A percentile compares a stretch with the other conserved stretches of the same genome.
Conservation (phyloP, 2,329 filamentous ascomycete genomes). For the Fusarium virguliforme region DNA sequence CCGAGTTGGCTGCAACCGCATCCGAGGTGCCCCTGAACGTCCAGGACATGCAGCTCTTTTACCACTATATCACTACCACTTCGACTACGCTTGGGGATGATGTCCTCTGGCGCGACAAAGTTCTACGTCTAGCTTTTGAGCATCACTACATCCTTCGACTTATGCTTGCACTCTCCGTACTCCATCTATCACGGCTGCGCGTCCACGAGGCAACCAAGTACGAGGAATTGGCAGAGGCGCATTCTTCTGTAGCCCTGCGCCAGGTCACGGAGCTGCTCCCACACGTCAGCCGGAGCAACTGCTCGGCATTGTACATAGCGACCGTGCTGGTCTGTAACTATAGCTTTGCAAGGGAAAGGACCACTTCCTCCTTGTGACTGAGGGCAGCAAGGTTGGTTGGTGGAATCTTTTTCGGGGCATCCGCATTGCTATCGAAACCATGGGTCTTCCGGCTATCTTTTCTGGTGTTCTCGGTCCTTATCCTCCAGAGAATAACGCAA, state of each 20-base stretch:
- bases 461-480: neutral
- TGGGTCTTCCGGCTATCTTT: constrained; percentile 6
- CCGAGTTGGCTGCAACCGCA: neutral
- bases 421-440: neutral
- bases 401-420: constrained; percentile 2
- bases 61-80: constrained; percentile 7
- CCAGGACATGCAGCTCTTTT: neutral
- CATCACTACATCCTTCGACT: neutral
- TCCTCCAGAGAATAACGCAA: neutral
- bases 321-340: constrained; percentile 7
- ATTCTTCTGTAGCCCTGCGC: neutral
- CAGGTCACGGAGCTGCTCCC: neutral
- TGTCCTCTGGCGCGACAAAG: constrained; percentile 2
- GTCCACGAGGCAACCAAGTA: neutral
- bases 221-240: constrained; percentile 1
- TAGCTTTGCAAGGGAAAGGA: neutral
- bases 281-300: neutral
- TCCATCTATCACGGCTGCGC: neutral
- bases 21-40: neutral
- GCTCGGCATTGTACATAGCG: neutral
- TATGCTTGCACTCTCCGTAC: constrained; percentile 3
- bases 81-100: neutral
- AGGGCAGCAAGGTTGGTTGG: neutral
- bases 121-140: constrained; percentile 1
- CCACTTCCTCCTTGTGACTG: neutral